Conservation (phyloP, 495 filamentous ascomycete genomes). For the Aspergillus avenaceus region DNA sequence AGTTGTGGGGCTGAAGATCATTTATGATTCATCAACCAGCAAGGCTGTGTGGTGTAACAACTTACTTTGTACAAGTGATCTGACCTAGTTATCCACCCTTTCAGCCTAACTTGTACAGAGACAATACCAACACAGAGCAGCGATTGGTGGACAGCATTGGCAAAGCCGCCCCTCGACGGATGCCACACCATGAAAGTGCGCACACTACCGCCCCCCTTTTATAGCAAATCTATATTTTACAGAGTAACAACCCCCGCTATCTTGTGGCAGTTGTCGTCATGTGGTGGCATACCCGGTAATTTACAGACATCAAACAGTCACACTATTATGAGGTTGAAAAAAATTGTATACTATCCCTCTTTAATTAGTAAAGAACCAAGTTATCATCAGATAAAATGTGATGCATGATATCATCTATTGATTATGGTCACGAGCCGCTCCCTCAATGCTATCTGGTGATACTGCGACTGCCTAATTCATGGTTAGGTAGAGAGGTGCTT, state of each 20-base stretch:
- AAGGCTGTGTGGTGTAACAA: not conserved
- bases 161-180: constrained; percentile 6
- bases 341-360: not conserved
- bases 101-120: constrained; percentile 12
- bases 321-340: constrained; percentile 1
- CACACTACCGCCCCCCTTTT: constrained; percentile 6
- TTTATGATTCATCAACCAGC: not conserved
- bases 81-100: constrained; percentile 13
- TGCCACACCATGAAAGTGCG: not conserved
- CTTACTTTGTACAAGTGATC: constrained; percentile 11
- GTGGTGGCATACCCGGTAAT: constrained; percentile 6
- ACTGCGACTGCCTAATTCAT: constrained; percentile 5
- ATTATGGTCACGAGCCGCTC: not conserved
- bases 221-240: constrained; percentile 6
- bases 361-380: not conserved
- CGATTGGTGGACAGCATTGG: constrained; percentile 11
- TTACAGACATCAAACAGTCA: constrained; percentile 9
- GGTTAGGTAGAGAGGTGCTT: not conserved
- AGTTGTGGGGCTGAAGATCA: not conserved
- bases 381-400: too few relatives aligned
- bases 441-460: not conserved
- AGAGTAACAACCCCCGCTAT: constrained; percentile 9
- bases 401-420: not conserved
- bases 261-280: constrained; percentile 19
- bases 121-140: constrained; percentile 2